Percentiles rank a stretch among this genome's conserved stretches.
Evolutionary conservation across 345 rosid species (phyloP).

Genomic region (Psidium guajava): DNA sequence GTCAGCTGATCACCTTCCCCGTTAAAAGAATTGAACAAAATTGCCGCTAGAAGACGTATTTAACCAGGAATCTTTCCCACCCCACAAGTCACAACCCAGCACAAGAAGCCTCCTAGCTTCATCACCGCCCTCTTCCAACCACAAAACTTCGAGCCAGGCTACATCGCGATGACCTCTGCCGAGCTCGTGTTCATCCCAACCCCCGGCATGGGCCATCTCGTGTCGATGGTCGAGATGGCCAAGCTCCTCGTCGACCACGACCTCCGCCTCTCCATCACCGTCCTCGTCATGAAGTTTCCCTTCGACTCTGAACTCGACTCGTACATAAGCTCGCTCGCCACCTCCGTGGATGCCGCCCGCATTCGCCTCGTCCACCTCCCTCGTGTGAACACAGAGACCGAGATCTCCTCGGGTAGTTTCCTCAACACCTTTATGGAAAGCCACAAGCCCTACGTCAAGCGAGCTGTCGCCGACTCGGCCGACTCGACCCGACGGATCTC

Average conservation of each 20-base stretch:
- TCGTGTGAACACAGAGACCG: not conserved
- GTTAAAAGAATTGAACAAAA: too few species aligned
- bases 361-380: slow-evolving; percentile 7
- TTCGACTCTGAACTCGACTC: not conserved
- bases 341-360: not conserved
- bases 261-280: slow-evolving; percentile 28
- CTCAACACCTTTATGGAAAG: not conserved
- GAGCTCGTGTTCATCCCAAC: not conserved
- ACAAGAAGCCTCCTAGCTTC: not conserved
- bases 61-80: too few species aligned
- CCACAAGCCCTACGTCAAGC: slow-evolving; percentile 4
- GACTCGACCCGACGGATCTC: not conserved
- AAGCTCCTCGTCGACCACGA: slow-evolving; percentile 27
- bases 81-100: not conserved
- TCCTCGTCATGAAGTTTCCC: slow-evolving; percentile 21
- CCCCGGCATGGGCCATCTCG: slow-evolving; percentile 33
- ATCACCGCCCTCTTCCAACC: not conserved
- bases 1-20: too few species aligned
- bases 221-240: slow-evolving; percentile 26
- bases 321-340: slow-evolving; percentile 3
- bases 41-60: too few species aligned
- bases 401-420: not conserved
- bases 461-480: not conserved
- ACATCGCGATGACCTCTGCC: not conserved
- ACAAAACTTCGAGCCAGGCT: not conserved